Conservation (phyloP, 176 grass and related monocot genomes). For the Aegilops bicornis region DNA sequence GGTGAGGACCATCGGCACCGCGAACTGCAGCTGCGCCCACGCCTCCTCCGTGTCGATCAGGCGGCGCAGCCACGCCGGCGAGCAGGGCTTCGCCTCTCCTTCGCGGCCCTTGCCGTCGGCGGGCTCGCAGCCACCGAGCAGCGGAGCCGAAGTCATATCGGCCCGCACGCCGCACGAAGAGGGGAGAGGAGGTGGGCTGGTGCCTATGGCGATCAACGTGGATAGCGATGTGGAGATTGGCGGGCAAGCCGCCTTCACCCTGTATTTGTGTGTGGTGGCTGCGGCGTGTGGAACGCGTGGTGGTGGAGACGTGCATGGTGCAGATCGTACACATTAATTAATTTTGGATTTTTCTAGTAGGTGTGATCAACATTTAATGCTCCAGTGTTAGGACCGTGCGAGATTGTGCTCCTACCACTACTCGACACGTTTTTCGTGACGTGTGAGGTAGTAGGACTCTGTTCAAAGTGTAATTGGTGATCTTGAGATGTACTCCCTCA, state of each 20-base stretch:
- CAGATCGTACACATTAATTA: no score
- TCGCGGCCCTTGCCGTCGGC: not conserved
- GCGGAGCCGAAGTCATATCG: constrained; percentile 41
- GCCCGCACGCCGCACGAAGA: no score
- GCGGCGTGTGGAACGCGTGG: not conserved
- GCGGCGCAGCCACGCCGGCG: constrained; percentile 34
- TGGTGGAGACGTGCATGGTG: not conserved
- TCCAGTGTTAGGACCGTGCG: no score
- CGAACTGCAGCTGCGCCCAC: constrained; percentile 42
- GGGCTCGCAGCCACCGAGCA: constrained; percentile 17
- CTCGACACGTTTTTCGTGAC: no score
- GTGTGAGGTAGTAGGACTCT: no score
- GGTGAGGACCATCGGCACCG: no score
- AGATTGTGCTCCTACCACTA: no score
- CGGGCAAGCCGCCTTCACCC: not conserved
- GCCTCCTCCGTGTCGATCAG: constrained; percentile 58
- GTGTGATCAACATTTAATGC: no score
- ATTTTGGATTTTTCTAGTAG: no score
- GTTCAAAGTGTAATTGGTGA: no score
- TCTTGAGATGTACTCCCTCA: no score
- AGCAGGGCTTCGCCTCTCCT: not conserved
- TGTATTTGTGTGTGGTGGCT: no score
- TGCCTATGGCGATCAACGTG: not conserved
- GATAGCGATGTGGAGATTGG: not conserved
- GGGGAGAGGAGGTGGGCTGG: not conserved